Conservation (phyloP, 495 filamentous ascomycete species). For the Penicillium longicatenatum region DNA sequence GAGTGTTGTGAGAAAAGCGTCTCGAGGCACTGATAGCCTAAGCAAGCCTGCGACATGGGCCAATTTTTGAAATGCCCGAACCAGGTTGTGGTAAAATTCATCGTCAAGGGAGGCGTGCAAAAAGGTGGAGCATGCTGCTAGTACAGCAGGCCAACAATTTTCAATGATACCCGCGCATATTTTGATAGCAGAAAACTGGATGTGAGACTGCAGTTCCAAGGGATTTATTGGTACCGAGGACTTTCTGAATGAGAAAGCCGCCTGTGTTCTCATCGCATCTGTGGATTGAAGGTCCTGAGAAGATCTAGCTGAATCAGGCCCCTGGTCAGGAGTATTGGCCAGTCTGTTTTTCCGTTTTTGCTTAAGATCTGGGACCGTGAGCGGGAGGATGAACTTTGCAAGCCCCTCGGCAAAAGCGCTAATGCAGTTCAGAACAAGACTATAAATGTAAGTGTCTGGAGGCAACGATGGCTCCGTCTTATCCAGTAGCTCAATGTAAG, state of each 20-base stretch:
- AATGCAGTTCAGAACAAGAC: slow-evolving; percentile 84
- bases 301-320: slow-evolving; percentile 39
- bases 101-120: slow-evolving; percentile 87
- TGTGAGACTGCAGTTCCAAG: slow-evolving; percentile 67
- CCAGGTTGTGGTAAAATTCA: slow-evolving; percentile 90
- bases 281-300: slow-evolving; percentile 44
- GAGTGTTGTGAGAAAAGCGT: slow-evolving; percentile 92
- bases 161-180: slow-evolving; percentile 81
- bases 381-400: slow-evolving; percentile 86
- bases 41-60: slow-evolving; percentile 92
- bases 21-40: slow-evolving; percentile 78
- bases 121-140: slow-evolving; percentile 94
- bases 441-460: slow-evolving; percentile 93
- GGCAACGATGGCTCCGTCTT: slow-evolving; percentile 81
- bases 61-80: slow-evolving; percentile 94
- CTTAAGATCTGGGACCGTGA: slow-evolving; percentile 70
- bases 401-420: slow-evolving; percentile 86
- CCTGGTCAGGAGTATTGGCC: slow-evolving; percentile 32
- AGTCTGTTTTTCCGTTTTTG: slow-evolving; percentile 55
- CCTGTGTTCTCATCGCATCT: slow-evolving; percentile 31
- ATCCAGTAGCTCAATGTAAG: slow-evolving; percentile 92
- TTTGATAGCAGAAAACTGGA: slow-evolving; percentile 67
- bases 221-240: slow-evolving; percentile 78
- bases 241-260: slow-evolving; percentile 51
- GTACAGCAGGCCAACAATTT: slow-evolving; percentile 91